Base-by-base conservation (phyloP, 495 filamentous ascomycete genomes). In the Glonium stellatum region DNA sequence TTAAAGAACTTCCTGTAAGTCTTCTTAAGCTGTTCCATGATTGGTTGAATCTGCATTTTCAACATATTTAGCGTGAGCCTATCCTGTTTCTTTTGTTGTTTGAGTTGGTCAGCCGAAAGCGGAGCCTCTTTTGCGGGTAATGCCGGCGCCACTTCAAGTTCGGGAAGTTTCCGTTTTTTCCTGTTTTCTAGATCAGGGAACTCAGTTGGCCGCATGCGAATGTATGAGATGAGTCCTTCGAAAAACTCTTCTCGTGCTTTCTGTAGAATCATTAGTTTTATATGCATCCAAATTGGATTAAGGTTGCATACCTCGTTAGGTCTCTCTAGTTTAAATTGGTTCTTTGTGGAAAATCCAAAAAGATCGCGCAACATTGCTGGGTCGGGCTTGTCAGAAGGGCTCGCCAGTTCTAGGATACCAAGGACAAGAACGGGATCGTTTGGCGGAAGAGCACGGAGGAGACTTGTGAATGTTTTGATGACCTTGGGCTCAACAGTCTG, bases 11-110 rank as follows among this genome's bases (percentile, higher is more conserved):
- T 86, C 69, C 86, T 87, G 71, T 93, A 92, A 64, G 80, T 83
- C 59, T 81, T 83, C 65, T 93, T 88, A 59, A 97, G 88, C 73
- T 95, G 87, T 61, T 97, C 92, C 90, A 98, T 95, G 63, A 96
- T 86, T 12, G 87, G 87, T 72, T 96, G 90, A 54, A 98, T 83
- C 23, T 86, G 79, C 18, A 92, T 79, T 74, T 97, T 97, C 55
- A 98, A 75, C 55, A 87, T 71, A 70, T 97, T 96, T 37, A 96
- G 76, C 1, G 82, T 80, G 55, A 89, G 82, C 35, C 86, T 82
- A 71, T 98, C 95, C 41, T 82, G 81, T 72, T 87, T 84, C 68
- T 86, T 89, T 74, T 90, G 88, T 1, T 81, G 84, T 65, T 88
- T 88, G 41, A 87, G 79, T 70, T 96, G 85, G 54, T 88, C 87